Evolutionary conservation across 2,329 filamentous ascomycete species (phyloP).

Genomic region (Fusarium domesticum): DNA sequence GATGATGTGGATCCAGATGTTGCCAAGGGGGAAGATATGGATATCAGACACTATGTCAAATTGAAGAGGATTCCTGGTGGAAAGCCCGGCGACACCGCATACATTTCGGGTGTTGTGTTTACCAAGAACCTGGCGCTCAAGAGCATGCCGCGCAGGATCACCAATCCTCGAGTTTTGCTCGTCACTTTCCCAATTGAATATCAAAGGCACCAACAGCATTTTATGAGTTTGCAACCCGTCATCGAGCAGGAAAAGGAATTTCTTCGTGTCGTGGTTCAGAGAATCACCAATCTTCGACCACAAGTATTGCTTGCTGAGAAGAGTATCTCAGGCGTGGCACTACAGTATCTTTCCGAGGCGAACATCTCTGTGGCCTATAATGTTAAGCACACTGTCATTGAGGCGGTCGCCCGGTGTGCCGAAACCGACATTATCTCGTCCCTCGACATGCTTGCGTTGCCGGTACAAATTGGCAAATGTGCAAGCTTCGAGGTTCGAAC

Average conservation of each 20-base stretch:
- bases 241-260: conserved; percentile 97
- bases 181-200: conserved; percentile 97
- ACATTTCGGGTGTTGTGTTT: conserved; percentile 94
- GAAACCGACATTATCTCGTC: conserved; percentile 92
- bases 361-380: conserved; percentile 94
- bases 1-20: conserved; percentile 95
- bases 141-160: conserved; percentile 86
- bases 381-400: conserved; percentile 92
- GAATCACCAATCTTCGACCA: conserved; percentile 81
- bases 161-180: conserved; percentile 82
- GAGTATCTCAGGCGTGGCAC: conserved; percentile 84
- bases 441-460: conserved; percentile 80
- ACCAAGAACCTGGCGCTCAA: conserved; percentile 96
- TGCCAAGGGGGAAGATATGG: conserved; percentile 87
- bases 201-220: conserved; percentile 79
- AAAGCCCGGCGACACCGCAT: conserved; percentile 86
- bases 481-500: conserved; percentile 93
- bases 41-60: conserved; percentile 96
- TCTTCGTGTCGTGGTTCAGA: conserved; percentile 82
- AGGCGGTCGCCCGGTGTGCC: conserved; percentile 88
- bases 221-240: conserved; percentile 96
- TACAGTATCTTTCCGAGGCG: conserved; percentile 82
- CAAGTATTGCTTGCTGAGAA: conserved; percentile 89
- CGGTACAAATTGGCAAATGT: conserved; percentile 72
- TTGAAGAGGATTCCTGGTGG: conserved; percentile 94